Percentiles rank a stretch among this genome's conserved stretches.
These are phyloP conservation scores for Funneliformis geosporum DNA, from an alignment of 192 early-diverging fungal species.

Conservation along the genomic window DNA sequence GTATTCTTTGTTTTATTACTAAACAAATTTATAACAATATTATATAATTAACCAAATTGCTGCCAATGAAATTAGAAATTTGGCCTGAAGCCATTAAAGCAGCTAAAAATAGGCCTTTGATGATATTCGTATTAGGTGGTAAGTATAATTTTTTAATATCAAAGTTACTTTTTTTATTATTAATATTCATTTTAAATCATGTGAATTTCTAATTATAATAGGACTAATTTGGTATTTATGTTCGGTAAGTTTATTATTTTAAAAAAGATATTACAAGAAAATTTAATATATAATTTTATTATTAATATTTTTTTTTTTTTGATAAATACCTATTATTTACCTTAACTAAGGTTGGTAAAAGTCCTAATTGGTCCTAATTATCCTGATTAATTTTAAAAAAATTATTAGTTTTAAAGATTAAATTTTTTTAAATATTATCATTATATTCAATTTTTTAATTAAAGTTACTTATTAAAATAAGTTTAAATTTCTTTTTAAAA, in stretches of 20 bases:
- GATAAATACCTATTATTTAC: too few relatives aligned
- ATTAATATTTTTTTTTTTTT: too few relatives aligned
- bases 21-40: background rate
- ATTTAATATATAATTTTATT: too few relatives aligned
- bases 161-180: background rate
- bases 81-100: constrained; percentile 53
- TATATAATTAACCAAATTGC: background rate
- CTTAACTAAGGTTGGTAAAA: too few relatives aligned
- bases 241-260: constrained; percentile 51
- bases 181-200: too few relatives aligned
- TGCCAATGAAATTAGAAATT: constrained; percentile 18
- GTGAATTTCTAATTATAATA: constrained; percentile 46
- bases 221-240: constrained; percentile 88
- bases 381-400: too few relatives aligned
- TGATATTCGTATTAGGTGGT: constrained; percentile 47
- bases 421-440: too few relatives aligned
- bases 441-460: too few relatives aligned
- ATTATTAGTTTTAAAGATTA: too few relatives aligned
- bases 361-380: too few relatives aligned
- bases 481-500: too few relatives aligned
- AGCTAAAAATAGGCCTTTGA: constrained; percentile 39
- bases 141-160: constrained; percentile 5
- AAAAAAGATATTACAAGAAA: background rate
- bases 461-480: too few relatives aligned
- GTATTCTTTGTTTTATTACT: background rate